Evolutionary conservation across 2,329 filamentous ascomycete genomes (phyloP).

Genomic region (Pyricularia pennisetigena): DNA sequence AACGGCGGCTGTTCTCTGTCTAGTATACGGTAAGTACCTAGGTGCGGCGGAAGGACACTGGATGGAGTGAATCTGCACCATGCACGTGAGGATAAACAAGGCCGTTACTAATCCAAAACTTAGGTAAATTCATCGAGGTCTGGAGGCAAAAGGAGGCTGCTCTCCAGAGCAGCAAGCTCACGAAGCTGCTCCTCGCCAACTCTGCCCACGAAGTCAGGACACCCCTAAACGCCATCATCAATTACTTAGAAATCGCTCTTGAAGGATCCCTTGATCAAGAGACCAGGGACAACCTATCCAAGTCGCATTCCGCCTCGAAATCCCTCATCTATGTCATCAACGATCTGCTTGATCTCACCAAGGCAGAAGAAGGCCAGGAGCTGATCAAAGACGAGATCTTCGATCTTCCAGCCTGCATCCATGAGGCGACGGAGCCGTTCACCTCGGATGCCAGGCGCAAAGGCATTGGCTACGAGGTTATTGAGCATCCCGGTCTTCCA

Average conservation of each 20-base stretch:
- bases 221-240: constrained; percentile 87
- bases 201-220: constrained; percentile 89
- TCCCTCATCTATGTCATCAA: constrained; percentile 93
- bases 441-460: constrained; percentile 67
- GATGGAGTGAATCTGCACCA: no score
- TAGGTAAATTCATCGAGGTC: constrained; percentile 74
- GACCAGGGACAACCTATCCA: constrained; percentile 73
- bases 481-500: constrained; percentile 60
- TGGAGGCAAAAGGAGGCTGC: constrained; percentile 87
- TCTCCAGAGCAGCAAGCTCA: constrained; percentile 72
- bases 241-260: constrained; percentile 83
- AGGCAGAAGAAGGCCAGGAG: constrained; percentile 72
- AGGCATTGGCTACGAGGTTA: constrained; percentile 58
- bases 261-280: constrained; percentile 73
- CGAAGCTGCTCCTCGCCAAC: constrained; percentile 69
- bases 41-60: neutral
- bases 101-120: neutral
- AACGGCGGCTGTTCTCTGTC: constrained; percentile 75
- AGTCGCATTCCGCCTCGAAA: constrained; percentile 84
- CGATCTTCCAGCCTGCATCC: constrained; percentile 58
- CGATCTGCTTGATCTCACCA: constrained; percentile 79
- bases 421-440: constrained; percentile 71
- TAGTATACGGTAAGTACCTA: constrained; percentile 65
- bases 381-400: constrained; percentile 75
- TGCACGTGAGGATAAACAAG: no score